Evolutionary conservation across 148 eudicot species (phyloP).

Genomic region (Talinum fruticosum): DNA sequence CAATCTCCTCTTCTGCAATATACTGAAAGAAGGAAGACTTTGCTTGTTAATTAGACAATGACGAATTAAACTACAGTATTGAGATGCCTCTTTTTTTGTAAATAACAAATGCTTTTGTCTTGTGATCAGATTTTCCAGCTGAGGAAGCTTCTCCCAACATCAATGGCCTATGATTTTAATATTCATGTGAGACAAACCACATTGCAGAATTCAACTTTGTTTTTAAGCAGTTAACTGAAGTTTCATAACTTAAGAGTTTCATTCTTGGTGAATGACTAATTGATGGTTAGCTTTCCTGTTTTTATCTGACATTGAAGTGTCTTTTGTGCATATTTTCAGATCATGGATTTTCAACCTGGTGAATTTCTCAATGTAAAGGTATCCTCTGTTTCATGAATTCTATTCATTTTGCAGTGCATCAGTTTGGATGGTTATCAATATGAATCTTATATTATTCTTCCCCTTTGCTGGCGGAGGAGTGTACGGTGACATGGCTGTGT

Average conservation of each 20-base stretch:
- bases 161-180: conserved; percentile 87
- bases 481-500: conserved; percentile 5
- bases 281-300: background rate
- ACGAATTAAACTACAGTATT: background rate
- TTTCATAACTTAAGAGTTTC: conserved; percentile 5
- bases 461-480: background rate
- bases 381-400: background rate
- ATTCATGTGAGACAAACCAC: conserved; percentile 67
- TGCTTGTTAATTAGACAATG: conserved; percentile 3
- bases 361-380: conserved; percentile 98
- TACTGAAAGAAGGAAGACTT: background rate
- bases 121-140: conserved; percentile 75
- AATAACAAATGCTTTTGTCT: conserved; percentile 14
- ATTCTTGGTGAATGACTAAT: background rate
- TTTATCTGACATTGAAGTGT: conserved; percentile 10
- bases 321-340: conserved; percentile 40
- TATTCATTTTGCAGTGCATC: background rate
- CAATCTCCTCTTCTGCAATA: background rate
- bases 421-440: background rate
- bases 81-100: background rate
- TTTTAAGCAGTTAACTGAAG: background rate
- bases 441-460: background rate
- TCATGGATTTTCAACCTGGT: conserved; percentile 99
- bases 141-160: conserved; percentile 89
- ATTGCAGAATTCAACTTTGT: conserved; percentile 5